A percentile compares a stretch with the other conserved stretches of the same genome.
Conservation (phyloP, 2,329 filamentous ascomycete genomes). For the Berkeleyomyces basicola region DNA sequence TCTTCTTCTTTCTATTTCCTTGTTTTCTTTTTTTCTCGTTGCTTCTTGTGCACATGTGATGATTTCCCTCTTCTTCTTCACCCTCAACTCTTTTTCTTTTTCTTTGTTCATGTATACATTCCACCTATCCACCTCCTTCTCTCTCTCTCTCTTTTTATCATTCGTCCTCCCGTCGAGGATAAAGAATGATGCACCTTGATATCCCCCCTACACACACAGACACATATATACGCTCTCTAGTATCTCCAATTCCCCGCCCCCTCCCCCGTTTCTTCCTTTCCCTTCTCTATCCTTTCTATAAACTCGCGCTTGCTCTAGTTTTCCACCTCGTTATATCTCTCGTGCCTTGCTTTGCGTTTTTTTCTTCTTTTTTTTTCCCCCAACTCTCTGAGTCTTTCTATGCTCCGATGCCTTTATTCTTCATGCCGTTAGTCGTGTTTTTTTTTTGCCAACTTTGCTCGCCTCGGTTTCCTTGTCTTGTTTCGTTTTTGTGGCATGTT, state of each 20-base stretch:
- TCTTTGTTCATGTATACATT: neutral
- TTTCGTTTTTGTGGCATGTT: neutral
- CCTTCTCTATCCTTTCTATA: neutral
- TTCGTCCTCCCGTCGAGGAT: neutral
- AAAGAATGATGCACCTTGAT: too few species aligned
- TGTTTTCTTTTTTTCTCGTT: neutral
- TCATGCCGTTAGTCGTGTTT: slow-evolving; percentile 1
- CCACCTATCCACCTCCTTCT: neutral
- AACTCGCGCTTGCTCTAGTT: neutral
- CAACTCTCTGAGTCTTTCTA: neutral
- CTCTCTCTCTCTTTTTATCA: neutral
- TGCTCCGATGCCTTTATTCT: neutral
- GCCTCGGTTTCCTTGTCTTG: slow-evolving; percentile 1
- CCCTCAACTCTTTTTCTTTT: neutral
- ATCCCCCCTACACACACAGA: too few species aligned
- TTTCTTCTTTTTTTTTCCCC: neutral
- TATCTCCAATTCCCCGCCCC: too few species aligned
- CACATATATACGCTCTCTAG: too few species aligned
- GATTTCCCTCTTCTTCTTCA: too few species aligned
- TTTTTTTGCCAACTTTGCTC: neutral
- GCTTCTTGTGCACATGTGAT: too few species aligned
- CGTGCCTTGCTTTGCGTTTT: neutral
- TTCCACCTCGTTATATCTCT: neutral
- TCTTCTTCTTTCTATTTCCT: neutral
- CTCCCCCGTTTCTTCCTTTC: neutral